These are phyloP conservation scores for Diaporthe sp. DNA, from an alignment of 2,329 filamentous ascomycete genomes.

Conservation along the genomic window DNA sequence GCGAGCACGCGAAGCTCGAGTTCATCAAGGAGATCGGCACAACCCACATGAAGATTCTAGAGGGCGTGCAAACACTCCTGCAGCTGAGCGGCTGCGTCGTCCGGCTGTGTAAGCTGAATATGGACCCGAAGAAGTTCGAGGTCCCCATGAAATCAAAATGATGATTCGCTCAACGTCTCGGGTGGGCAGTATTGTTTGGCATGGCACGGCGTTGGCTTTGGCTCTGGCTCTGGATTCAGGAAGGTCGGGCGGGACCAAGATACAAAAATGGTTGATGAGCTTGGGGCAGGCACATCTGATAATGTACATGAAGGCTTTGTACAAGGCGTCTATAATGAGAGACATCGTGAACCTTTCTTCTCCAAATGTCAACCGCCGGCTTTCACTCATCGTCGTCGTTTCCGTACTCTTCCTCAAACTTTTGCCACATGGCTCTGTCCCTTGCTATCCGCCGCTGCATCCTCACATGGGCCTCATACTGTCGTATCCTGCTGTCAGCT, in stretches of 20 bases:
- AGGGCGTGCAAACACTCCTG: slow-evolving; percentile 93
- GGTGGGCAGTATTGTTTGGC: slow-evolving; percentile 23
- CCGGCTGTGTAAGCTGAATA: slow-evolving; percentile 93
- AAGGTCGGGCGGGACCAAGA: slow-evolving; percentile 17
- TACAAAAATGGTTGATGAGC: slow-evolving; percentile 25
- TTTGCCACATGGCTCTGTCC: slow-evolving; percentile 76
- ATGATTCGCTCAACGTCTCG: background rate
- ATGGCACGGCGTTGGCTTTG: slow-evolving; percentile 36
- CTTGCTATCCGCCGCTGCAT: slow-evolving; percentile 71
- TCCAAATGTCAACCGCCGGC: background rate
- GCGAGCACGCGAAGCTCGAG: slow-evolving; percentile 94
- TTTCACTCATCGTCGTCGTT: slow-evolving; percentile 52
- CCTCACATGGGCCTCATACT: slow-evolving; percentile 74
- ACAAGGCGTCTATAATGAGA: slow-evolving; percentile 30
- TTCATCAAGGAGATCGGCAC: slow-evolving; percentile 99
- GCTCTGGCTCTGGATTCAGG: slow-evolving; percentile 30
- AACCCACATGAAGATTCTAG: slow-evolving; percentile 99
- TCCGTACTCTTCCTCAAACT: slow-evolving; percentile 70
- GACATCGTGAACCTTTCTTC: slow-evolving; percentile 9
- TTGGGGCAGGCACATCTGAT: slow-evolving; percentile 31
- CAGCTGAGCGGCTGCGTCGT: slow-evolving; percentile 94
- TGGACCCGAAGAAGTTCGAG: slow-evolving; percentile 87
- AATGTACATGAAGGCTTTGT: slow-evolving; percentile 33
- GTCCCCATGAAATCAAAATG: slow-evolving; percentile 46
- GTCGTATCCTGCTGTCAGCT: slow-evolving; percentile 74